These are phyloP conservation scores for Tuber borchii DNA, from an alignment of 495 filamentous ascomycete species.

Conservation along the genomic window DNA sequence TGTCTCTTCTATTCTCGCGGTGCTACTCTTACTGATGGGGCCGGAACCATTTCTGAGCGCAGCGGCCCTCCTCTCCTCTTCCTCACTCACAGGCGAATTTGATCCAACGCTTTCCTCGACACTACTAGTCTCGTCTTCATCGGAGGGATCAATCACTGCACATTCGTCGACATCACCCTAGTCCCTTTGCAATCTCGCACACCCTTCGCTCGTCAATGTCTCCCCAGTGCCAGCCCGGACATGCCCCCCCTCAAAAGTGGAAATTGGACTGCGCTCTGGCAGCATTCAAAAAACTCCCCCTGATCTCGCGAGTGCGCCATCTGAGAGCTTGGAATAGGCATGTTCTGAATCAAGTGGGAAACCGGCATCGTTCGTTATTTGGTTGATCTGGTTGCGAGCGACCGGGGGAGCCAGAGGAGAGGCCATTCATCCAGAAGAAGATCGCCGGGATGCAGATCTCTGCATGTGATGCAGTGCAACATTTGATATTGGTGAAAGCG, in stretches of 20 bases:
- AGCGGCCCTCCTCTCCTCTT: conserved; percentile 42
- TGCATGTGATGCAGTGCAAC: too few relatives aligned
- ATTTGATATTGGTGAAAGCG: too few relatives aligned
- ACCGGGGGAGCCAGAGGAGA: too few relatives aligned
- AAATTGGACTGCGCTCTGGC: too few relatives aligned
- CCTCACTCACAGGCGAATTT: conserved; percentile 48
- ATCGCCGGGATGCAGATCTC: too few relatives aligned
- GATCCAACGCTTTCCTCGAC: conserved; percentile 32
- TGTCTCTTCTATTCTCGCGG: background rate
- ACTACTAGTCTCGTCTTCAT: conserved; percentile 46
- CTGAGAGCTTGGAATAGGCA: too few relatives aligned
- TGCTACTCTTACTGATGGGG: background rate
- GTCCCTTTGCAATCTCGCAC: conserved; percentile 64
- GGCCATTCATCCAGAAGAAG: too few relatives aligned
- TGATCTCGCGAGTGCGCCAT: too few relatives aligned
- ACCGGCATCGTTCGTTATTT: too few relatives aligned
- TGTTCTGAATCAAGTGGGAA: too few relatives aligned
- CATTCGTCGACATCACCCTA: conserved; percentile 60
- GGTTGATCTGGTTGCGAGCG: too few relatives aligned
- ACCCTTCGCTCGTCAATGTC: conserved; percentile 42
- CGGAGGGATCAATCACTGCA: conserved; percentile 49
- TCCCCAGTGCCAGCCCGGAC: conserved; percentile 39
- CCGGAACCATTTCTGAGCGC: background rate
- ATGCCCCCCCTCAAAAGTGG: conserved; percentile 18
- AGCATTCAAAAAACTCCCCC: too few relatives aligned